Evolutionary conservation across 1,284 basidiomycete species (phyloP), one percentile per base, ranked within the genome.

Genomic region (Mycena sp.): DNA sequence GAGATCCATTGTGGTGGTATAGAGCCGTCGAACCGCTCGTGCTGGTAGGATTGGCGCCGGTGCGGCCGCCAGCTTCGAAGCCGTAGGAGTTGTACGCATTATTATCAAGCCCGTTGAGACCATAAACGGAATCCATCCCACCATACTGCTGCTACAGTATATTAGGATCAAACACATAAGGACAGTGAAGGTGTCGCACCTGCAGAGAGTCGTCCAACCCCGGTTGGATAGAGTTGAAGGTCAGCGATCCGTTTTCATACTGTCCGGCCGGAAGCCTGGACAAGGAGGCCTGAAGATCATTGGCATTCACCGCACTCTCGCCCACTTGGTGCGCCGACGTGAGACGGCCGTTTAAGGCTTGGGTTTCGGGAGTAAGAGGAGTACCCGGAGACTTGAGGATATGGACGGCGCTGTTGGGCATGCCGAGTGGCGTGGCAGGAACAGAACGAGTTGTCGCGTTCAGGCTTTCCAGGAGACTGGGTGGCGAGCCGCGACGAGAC

Each of bases 1-100:
- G 88, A 64, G 90, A 83, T 2, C 87, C 89, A 63, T 90, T 87
- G 71, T 92, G 90, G 58, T 91, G 89, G 74, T 95, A 95, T 37
- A 95, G 78, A 6, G 92, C 89, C 11, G 90, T 92, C 5, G 92
- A 93, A 23, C 91, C 92, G 61, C 85, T 88, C 29, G 85, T 81
- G 59, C 84, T 85, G 56, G 84, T 83, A 59, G 78, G 74, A 21
- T 71, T 71, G 12, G 78, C 65, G 46, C 74, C 80, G 37, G 75
- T 74, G 51, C 84, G 83, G 21, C 78, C 76, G 25, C 78, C 76
- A 35, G 78, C 51, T 29, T 92, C 91, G 67, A 90, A 89, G 35
- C 86, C 85, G 68, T 93, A 94, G 30, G 83, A 75, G 68, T 85
- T 85, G 74, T 87, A 93, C 11, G 80, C 83, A 63, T 81, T 80